A percentile compares a stretch with the other conserved stretches of the same genome.
phyloP scores from a whole-genome alignment of 768 basidiomycete genomes.

The Boletus subparvulus region DNA sequence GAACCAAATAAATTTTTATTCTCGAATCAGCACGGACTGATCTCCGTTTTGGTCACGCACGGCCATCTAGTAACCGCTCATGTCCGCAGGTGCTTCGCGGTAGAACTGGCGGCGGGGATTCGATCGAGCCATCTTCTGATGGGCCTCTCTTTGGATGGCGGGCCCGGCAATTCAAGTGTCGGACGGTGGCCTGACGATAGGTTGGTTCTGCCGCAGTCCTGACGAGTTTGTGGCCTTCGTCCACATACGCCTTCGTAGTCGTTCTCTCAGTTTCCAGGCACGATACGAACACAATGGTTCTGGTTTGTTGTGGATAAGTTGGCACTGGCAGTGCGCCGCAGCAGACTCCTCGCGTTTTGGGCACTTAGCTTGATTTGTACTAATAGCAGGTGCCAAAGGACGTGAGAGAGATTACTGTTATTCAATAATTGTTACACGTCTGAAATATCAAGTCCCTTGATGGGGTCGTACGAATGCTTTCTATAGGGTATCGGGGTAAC shows the following conservation, averaged over 20 bases:
- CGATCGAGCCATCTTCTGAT: neutral
- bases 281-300: neutral
- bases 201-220: neutral
- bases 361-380: neutral
- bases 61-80: slow-evolving; percentile 2
- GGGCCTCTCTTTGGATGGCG: too few relatives aligned
- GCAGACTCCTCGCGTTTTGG: neutral
- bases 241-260: neutral
- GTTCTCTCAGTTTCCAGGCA: slow-evolving; percentile 20
- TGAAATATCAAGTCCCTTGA: neutral
- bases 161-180: slow-evolving; percentile 7
- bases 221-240: neutral
- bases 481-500: slow-evolving; percentile 9
- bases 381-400: neutral
- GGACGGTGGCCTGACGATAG: slow-evolving; percentile 1
- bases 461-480: neutral
- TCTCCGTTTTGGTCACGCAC: slow-evolving; percentile 4
- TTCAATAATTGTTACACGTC: neutral
- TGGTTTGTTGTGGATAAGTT: neutral
- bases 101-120: slow-evolving; percentile 8
- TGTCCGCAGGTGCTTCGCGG: slow-evolving; percentile 24
- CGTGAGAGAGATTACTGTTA: neutral
- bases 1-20: neutral
- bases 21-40: slow-evolving; percentile 5
- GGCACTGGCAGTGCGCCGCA: slow-evolving; percentile 5